A percentile compares a stretch with the other conserved stretches of the same genome.
phyloP scores from a whole-genome alignment of 805 yeast genomes.

The Schwanniomyces polymorphus region DNA sequence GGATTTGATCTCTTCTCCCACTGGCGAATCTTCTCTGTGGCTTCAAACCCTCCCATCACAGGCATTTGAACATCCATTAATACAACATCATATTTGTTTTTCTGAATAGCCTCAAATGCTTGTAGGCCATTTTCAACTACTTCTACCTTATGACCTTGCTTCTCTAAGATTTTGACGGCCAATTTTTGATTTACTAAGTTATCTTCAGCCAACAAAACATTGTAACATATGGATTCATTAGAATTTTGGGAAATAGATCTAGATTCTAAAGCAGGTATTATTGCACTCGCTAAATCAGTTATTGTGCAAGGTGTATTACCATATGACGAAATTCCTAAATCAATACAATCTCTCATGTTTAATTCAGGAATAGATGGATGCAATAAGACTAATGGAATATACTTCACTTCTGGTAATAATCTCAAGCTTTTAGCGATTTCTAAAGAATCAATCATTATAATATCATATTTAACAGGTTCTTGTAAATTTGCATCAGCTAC shows the following conservation, averaged over 20 bases:
- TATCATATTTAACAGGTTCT: slow-evolving; percentile 67
- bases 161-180: slow-evolving; percentile 81
- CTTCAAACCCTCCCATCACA: slow-evolving; percentile 93
- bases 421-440: slow-evolving; percentile 73
- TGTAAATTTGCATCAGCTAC: slow-evolving; percentile 57
- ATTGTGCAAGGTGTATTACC: slow-evolving; percentile 88
- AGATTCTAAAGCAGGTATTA: slow-evolving; percentile 83
- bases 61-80: slow-evolving; percentile 97
- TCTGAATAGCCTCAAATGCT: slow-evolving; percentile 73
- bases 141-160: slow-evolving; percentile 79
- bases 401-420: slow-evolving; percentile 72
- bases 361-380: slow-evolving; percentile 75
- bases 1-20: slow-evolving; percentile 84
- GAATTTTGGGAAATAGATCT: slow-evolving; percentile 77
- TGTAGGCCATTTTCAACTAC: slow-evolving; percentile 87
- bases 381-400: slow-evolving; percentile 78
- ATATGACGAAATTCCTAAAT: slow-evolving; percentile 82
- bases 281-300: slow-evolving; percentile 77
- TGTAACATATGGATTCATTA: slow-evolving; percentile 74
- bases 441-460: slow-evolving; percentile 78
- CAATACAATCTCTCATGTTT: slow-evolving; percentile 79
- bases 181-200: slow-evolving; percentile 84
- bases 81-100: slow-evolving; percentile 71
- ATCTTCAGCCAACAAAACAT: slow-evolving; percentile 81
- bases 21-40: slow-evolving; percentile 80